Evolutionary conservation across 306 rosid genomes (phyloP).

Genomic region (Dryas octopetala): DNA sequence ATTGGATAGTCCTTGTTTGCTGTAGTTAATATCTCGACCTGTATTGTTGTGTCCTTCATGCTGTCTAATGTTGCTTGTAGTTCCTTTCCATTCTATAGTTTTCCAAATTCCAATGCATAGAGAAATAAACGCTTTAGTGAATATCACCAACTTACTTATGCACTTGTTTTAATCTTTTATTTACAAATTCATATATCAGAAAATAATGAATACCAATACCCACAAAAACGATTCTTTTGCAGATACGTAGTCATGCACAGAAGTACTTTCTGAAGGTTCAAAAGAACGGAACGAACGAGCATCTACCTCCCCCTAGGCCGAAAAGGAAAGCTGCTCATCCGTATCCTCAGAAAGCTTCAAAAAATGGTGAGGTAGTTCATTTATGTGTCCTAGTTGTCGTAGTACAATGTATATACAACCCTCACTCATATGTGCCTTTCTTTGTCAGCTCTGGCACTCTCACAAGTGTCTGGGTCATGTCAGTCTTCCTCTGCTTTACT

Average conservation of each 20-base stretch:
- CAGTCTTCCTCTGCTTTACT: constrained; percentile 64
- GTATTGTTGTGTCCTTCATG: background rate
- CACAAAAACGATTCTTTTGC: constrained; percentile 15
- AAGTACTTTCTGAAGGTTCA: constrained; percentile 95
- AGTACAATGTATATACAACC: constrained; percentile 2
- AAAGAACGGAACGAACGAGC: constrained; percentile 84
- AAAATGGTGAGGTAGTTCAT: constrained; percentile 50
- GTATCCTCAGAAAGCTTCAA: constrained; percentile 95
- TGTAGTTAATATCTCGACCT: too few species aligned
- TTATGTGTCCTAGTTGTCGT: constrained; percentile 7
- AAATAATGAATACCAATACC: constrained; percentile 3
- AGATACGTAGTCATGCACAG: constrained; percentile 98
- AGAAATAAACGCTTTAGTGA: background rate
- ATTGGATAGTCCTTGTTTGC: too few species aligned
- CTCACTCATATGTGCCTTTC: constrained; percentile 26
- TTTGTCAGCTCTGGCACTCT: constrained; percentile 52
- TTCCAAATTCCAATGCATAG: background rate
- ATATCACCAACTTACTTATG: background rate
- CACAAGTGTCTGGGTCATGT: constrained; percentile 59
- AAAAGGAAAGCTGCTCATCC: constrained; percentile 96
- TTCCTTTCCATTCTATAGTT: background rate
- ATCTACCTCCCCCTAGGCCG: constrained; percentile 98
- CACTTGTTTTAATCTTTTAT: background rate
- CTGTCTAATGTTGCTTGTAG: too few species aligned
- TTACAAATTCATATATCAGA: background rate